phyloP scores from a whole-genome alignment of 2,329 filamentous ascomycete genomes.

The Alternaria triticina region DNA sequence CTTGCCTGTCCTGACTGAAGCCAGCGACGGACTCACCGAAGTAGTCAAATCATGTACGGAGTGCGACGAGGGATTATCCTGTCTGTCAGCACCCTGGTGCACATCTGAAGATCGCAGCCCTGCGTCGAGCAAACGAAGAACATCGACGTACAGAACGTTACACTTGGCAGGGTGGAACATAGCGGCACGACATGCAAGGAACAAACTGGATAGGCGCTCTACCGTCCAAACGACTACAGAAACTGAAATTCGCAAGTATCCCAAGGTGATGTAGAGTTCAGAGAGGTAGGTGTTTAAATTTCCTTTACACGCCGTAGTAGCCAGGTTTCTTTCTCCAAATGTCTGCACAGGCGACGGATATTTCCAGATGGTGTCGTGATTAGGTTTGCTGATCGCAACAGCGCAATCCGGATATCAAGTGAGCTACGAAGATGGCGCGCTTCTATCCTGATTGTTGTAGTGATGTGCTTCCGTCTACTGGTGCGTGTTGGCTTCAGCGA shows the following conservation, averaged over 20 bases:
- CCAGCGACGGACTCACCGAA: constrained; percentile 4
- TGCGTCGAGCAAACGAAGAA: neutral
- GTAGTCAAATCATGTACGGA: neutral
- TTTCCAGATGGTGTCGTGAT: neutral
- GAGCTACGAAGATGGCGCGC: neutral
- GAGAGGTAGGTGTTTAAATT: neutral
- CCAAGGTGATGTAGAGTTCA: neutral
- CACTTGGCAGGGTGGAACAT: neutral
- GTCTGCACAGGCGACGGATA: neutral
- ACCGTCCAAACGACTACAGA: neutral
- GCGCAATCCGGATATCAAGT: neutral
- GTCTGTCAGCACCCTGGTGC: constrained; percentile 2
- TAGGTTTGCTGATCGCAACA: neutral
- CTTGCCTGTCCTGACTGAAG: neutral
- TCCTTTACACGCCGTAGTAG: neutral
- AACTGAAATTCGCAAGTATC: neutral
- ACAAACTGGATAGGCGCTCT: neutral
- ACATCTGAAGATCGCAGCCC: constrained; percentile 1
- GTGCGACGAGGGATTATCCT: neutral
- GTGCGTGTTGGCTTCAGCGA: neutral
- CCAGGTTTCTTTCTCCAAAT: neutral
- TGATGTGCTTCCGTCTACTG: neutral
- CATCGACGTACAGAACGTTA: neutral
- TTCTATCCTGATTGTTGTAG: neutral
- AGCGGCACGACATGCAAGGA: neutral